Evolutionary conservation across 169 alveolate genomes (phyloP).

Genomic region (Plasmodium coatneyi): DNA sequence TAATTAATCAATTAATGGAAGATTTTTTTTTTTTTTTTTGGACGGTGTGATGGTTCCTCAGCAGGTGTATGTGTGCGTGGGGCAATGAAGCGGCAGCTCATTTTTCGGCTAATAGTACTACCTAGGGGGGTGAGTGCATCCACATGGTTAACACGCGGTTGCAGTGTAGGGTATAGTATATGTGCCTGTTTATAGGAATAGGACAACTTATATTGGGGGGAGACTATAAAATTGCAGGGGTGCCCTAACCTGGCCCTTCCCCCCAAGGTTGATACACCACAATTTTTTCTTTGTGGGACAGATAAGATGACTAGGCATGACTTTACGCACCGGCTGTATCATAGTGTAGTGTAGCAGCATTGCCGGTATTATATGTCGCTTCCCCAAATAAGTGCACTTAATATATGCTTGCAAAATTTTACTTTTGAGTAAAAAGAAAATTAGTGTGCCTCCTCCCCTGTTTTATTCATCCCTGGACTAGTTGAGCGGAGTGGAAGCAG

Average conservation of each 20-base stretch:
- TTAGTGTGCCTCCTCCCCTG: background rate
- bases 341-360: background rate
- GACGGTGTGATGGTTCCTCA: background rate
- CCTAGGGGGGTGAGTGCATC: background rate
- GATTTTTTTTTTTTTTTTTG: background rate
- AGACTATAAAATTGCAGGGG: background rate
- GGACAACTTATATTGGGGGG: background rate
- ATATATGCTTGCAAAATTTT: background rate
- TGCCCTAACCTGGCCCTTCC: background rate
- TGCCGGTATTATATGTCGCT: background rate
- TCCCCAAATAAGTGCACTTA: background rate
- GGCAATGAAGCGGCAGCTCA: background rate
- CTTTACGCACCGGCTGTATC: background rate
- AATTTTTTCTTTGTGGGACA: background rate
- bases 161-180: background rate
- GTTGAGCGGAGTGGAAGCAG: background rate
- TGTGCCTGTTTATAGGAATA: background rate
- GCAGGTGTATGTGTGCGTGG: background rate
- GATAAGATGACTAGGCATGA: background rate
- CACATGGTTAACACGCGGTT: background rate
- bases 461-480: background rate
- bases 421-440: background rate
- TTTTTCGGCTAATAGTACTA: background rate
- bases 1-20: background rate
- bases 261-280: background rate